Base-by-base conservation (phyloP, 75 land plant genomes). In the Sequoia sempervirens region DNA sequence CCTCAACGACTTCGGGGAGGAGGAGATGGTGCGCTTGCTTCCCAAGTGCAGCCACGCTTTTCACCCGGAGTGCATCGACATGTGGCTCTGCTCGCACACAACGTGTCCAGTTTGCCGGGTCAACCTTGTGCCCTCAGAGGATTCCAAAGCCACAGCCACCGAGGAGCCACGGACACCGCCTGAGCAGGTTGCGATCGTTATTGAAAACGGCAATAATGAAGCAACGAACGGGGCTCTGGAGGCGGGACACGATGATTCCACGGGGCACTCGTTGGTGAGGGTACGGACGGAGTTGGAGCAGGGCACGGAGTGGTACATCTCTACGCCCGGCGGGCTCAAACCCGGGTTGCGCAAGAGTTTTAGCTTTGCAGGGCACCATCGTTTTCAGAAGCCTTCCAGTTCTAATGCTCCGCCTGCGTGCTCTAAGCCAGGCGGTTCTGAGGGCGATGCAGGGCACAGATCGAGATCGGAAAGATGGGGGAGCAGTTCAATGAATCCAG, bases 81-180 rank as follows among this genome's bases (percentile, higher is more conserved):
- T 13, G 53, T 50, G 53, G 53, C 53, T 50, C 53, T 50, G 53
- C 53, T 50, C 53, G 14, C 53, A 89, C 81, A 70, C 90, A 15
- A 84, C 90, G 14, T 87, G 90, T 53, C 90, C 90, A 13, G 64
- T 87, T 14, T 89, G 90, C 74, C 83, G 90, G 11, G 40, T n/a
- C 17, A 82, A 9, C 36, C 84, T 82, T 4, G 32, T 69, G 82
- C 38, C 82, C 4, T n/a, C 18, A 1, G 68, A 53, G 23, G 74
- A 34, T 12, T 32, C 80, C 11, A 54, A 20, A 28, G 37, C 80
- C 36, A 79, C 56, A 4, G 82, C 30, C 82, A 53, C 37, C 23
- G 82, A 26, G 45, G 80, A 26, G 80, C 40, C 43, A 32, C 34
- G 4, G 80, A 23, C 26, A 50, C 11, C 53, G 53, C 53, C 53